These are phyloP conservation scores for Punctularia strigosozonata DNA, from an alignment of 768 basidiomycete genomes.

Conservation along the genomic window DNA sequence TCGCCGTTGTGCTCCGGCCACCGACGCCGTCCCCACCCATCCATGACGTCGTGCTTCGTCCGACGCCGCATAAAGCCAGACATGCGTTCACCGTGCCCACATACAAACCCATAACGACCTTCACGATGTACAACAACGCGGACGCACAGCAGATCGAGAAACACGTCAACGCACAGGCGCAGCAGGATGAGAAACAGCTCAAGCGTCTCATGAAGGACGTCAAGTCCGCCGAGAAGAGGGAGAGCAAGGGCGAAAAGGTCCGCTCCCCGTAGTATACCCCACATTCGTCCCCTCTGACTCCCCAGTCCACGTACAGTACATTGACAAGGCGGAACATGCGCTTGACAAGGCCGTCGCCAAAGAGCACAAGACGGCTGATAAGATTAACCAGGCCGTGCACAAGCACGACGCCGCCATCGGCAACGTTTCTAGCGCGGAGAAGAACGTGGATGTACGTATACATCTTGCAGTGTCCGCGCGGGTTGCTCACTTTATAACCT, in stretches of 20 bases:
- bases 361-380: constrained; percentile 38
- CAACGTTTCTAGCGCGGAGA: constrained; percentile 28
- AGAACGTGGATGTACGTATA: constrained; percentile 28
- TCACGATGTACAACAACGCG: constrained; percentile 5
- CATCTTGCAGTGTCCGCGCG: background rate
- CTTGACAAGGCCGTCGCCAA: constrained; percentile 35
- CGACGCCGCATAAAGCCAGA: too few relatives aligned
- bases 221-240: constrained; percentile 37
- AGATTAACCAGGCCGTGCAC: constrained; percentile 40
- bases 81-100: background rate
- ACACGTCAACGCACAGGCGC: constrained; percentile 34
- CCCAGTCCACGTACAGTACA: constrained; percentile 18
- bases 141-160: constrained; percentile 31
- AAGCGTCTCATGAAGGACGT: constrained; percentile 45
- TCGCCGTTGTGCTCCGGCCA: background rate
- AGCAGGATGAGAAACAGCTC: constrained; percentile 36
- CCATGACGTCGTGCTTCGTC: background rate
- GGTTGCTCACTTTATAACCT: background rate
- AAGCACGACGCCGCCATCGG: constrained; percentile 37
- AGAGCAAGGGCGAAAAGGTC: constrained; percentile 44
- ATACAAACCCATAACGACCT: background rate
- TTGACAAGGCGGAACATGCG: constrained; percentile 33
- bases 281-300: background rate
- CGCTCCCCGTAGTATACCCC: too few relatives aligned
- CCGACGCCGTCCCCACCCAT: background rate